Evolutionary conservation across 2,329 filamentous ascomycete species (phyloP).

Genomic region (Trichoderma semiorbis): DNA sequence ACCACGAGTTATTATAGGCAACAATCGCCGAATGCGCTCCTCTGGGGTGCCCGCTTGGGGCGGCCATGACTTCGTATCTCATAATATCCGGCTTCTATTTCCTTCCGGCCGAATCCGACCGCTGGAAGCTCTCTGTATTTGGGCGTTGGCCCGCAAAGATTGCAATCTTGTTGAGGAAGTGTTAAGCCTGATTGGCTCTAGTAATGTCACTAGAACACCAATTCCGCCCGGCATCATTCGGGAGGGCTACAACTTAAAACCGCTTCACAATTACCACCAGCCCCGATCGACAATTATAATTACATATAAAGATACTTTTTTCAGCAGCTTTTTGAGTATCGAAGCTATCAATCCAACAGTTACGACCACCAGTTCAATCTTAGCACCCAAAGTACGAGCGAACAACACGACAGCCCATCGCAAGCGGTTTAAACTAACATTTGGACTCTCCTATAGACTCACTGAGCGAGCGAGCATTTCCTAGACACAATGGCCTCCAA

Average conservation of each 20-base stretch:
- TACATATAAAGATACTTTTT: not conserved
- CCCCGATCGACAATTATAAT: not conserved
- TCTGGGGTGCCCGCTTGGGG: not conserved
- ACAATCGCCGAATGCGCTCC: not conserved
- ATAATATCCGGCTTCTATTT: not conserved
- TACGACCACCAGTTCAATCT: no score
- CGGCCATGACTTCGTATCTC: not conserved
- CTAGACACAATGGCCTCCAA: constrained; percentile 2
- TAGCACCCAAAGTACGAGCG: not conserved
- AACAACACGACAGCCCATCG: not conserved
- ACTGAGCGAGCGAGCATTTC: not conserved
- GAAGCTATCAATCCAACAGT: not conserved
- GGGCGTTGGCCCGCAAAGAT: not conserved
- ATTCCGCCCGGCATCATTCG: not conserved
- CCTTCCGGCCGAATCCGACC: not conserved
- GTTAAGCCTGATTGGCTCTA: not conserved
- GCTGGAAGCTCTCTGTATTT: not conserved
- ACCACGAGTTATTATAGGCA: not conserved
- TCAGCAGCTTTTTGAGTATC: not conserved
- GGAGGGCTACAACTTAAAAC: not conserved
- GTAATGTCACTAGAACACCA: not conserved
- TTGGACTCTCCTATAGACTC: not conserved
- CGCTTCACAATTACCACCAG: not conserved
- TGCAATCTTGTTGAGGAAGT: not conserved
- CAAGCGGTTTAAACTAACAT: not conserved